Evolutionary conservation across 805 yeast species (phyloP).

Genomic region (Wickerhamomyces kurtzmanii): DNA sequence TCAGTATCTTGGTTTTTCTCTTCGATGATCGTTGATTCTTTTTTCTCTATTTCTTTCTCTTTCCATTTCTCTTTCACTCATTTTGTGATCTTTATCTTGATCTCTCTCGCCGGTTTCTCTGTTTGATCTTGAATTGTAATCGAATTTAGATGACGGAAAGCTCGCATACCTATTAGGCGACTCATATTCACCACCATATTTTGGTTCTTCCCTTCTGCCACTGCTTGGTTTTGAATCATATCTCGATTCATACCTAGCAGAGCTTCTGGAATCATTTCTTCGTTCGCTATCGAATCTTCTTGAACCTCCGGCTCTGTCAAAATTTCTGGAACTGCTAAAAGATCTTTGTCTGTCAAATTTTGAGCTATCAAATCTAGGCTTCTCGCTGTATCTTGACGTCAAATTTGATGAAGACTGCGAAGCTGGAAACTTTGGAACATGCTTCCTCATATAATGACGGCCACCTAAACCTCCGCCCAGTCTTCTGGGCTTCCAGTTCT

Average conservation of each 20-base stretch:
- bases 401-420: too few relatives aligned
- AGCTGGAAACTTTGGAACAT: too few relatives aligned
- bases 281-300: slow-evolving; percentile 5
- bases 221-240: slow-evolving; percentile 1
- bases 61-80: slow-evolving; percentile 10
- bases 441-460: slow-evolving; percentile 41
- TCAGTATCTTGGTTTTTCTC: slow-evolving; percentile 3
- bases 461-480: slow-evolving; percentile 96
- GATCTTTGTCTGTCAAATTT: too few relatives aligned
- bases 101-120: slow-evolving; percentile 16
- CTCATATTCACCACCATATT: slow-evolving; percentile 3
- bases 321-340: too few relatives aligned
- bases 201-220: slow-evolving; percentile 2
- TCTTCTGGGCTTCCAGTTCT: slow-evolving; percentile 64
- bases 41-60: slow-evolving; percentile 9
- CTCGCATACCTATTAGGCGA: slow-evolving; percentile 6
- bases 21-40: slow-evolving; percentile 1
- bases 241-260: slow-evolving; percentile 1
- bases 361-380: too few relatives aligned
- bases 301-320: too few relatives aligned
- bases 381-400: too few relatives aligned
- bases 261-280: slow-evolving; percentile 6
- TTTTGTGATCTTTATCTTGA: slow-evolving; percentile 11
- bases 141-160: too few relatives aligned
- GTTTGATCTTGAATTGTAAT: slow-evolving; percentile 13